Evolutionary conservation across 1,284 basidiomycete genomes (phyloP), one percentile per base, ranked within the genome.

Genomic region (Malassezia restricta): DNA sequence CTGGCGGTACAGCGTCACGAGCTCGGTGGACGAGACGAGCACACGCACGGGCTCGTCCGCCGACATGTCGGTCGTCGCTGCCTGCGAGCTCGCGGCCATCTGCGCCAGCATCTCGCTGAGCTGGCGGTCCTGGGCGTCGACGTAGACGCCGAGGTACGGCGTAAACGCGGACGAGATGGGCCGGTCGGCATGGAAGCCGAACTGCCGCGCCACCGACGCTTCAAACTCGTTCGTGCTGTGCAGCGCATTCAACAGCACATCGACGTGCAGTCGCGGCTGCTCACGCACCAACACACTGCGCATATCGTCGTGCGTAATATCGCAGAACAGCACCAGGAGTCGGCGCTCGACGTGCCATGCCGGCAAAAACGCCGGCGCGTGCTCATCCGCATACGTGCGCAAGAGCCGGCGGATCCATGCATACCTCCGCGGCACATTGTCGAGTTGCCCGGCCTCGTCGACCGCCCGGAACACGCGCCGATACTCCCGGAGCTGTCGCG

Each of bases 1-100:
- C 70, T 95, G 89, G 0, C 85, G 87, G 71, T 98, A 98, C 74
- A 94, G 89, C 74, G 92, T 92, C 77, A 98, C 98, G 33, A 99
- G 76, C 67, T 98, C 91, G 0, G 91, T 96, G 1, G 89, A 94
- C 0, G 87, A 91, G 0, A 89, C 86, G 3, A 96, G 78, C 0
- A 98, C 86, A 1, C 81, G 78, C 40, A 56, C 59, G 12, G 54
- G 31, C 43, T 41, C 41, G 43, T 53, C 38, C n/a, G n/a, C n/a
- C 20, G 33, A 7, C 15, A 7, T 20, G 17, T 17, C 33, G 20
- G 37, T 35, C 24, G 79, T 78, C 49, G 90, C 87, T 9, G 85
- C 74, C 24, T 51, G 37, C 32, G 46, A 33, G 30, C 49, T 35
- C 12, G 49, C 1, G 12, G 20, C 37, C 40, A 30, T 17, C 40